Conservation (phyloP, 1,139 yeast species). For the Pichia sp. region DNA sequence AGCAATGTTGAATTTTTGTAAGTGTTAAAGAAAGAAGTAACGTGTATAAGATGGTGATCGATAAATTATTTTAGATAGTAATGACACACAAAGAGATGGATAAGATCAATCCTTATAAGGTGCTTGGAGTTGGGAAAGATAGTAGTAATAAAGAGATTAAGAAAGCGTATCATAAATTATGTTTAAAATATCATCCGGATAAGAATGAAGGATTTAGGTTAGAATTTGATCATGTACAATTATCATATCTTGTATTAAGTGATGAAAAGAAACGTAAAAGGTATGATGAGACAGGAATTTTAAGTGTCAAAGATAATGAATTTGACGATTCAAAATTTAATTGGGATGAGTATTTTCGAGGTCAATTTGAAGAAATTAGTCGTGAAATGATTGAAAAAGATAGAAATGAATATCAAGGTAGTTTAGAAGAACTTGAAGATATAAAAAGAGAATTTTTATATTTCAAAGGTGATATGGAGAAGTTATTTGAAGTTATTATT, state of each 20-base stretch:
- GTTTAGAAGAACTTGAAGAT: conserved; percentile 64
- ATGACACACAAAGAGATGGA: neutral
- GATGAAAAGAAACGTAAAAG: conserved; percentile 51
- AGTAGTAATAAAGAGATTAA: conserved; percentile 55
- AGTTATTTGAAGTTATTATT: conserved; percentile 67
- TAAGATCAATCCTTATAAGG: conserved; percentile 51
- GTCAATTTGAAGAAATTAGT: conserved; percentile 48
- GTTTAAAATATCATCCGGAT: conserved; percentile 76
- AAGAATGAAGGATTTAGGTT: conserved; percentile 38
- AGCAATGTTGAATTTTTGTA: too few relatives aligned
- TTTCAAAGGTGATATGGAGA: conserved; percentile 64
- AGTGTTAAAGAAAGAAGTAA: neutral
- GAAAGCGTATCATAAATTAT: conserved; percentile 63
- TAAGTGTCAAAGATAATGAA: conserved; percentile 37
- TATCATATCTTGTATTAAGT: conserved; percentile 64
- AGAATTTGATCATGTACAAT: conserved; percentile 63
- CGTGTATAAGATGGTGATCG: neutral
- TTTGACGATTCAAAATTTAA: conserved; percentile 40
- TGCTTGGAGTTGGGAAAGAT: conserved; percentile 39
- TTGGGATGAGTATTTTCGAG: conserved; percentile 61
- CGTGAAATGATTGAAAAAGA: conserved; percentile 73
- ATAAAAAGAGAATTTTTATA: conserved; percentile 52
- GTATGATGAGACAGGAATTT: conserved; percentile 65
- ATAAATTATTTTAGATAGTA: too few relatives aligned
- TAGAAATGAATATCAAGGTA: conserved; percentile 52